Evolutionary conservation across 2,329 filamentous ascomycete genomes (phyloP).

Genomic region (Boeremia lycopersici): DNA sequence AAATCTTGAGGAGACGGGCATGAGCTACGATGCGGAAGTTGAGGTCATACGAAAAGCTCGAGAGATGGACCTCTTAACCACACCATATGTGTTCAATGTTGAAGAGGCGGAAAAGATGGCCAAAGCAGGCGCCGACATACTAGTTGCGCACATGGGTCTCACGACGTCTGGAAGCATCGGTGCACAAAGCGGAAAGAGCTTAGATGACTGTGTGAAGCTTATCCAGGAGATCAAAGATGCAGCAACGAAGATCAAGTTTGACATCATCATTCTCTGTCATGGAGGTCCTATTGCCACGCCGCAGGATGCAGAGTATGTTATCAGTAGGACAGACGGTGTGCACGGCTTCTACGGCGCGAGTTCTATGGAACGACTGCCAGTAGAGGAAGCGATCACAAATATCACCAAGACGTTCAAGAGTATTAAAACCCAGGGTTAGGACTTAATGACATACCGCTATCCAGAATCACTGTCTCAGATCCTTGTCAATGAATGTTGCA

Average conservation of each 20-base stretch:
- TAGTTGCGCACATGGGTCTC: slow-evolving; percentile 72
- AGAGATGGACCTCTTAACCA: slow-evolving; percentile 66
- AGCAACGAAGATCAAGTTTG: slow-evolving; percentile 59
- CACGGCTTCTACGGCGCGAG: slow-evolving; percentile 76
- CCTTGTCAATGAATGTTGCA: too few species aligned
- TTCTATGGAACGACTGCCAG: slow-evolving; percentile 71
- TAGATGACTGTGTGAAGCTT: slow-evolving; percentile 68
- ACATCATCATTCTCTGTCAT: slow-evolving; percentile 72
- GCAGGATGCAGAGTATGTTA: slow-evolving; percentile 67
- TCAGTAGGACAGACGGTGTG: slow-evolving; percentile 65
- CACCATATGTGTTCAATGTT: slow-evolving; percentile 71
- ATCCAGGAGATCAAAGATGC: slow-evolving; percentile 70
- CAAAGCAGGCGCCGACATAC: slow-evolving; percentile 67
- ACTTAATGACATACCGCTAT: background rate
- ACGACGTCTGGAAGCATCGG: slow-evolving; percentile 70
- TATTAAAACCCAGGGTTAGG: slow-evolving; percentile 24
- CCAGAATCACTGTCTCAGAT: background rate
- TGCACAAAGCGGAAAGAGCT: slow-evolving; percentile 63
- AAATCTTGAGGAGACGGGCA: slow-evolving; percentile 74
- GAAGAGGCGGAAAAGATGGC: slow-evolving; percentile 68
- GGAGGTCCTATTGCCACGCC: slow-evolving; percentile 71
- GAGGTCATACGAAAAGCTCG: slow-evolving; percentile 68
- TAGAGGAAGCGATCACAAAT: slow-evolving; percentile 68
- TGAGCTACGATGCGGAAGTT: slow-evolving; percentile 71
- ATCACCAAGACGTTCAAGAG: slow-evolving; percentile 62